These are phyloP conservation scores for Lentithecium fluviatile DNA, from an alignment of 495 filamentous ascomycete species.

Conservation along the genomic window DNA sequence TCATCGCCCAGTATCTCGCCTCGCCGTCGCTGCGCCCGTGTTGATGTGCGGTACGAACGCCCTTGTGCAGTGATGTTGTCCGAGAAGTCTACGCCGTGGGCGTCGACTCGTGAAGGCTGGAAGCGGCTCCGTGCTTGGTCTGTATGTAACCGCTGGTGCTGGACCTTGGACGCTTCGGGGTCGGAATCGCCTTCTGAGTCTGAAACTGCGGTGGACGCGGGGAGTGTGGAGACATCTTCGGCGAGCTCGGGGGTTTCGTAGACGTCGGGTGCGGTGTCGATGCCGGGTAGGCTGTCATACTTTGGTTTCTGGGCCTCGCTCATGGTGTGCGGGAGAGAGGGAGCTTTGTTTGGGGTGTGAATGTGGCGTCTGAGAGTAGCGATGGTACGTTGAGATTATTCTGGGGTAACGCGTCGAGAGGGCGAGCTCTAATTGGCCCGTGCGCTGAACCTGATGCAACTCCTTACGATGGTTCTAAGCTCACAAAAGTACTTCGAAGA, in stretches of 20 bases:
- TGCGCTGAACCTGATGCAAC: no score
- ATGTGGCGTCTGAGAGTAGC: neutral
- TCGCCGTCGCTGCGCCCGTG: constrained; percentile 53
- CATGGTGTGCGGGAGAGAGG: constrained; percentile 12
- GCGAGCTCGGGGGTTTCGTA: constrained; percentile 93
- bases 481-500: no score
- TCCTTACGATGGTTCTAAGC: no score
- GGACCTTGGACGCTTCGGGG: constrained; percentile 61
- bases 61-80: constrained; percentile 75
- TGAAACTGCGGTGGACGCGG: constrained; percentile 57
- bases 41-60: constrained; percentile 74
- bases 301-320: constrained; percentile 24
- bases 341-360: neutral
- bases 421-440: constrained; percentile 5
- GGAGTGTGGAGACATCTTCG: constrained; percentile 80
- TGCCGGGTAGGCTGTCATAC: constrained; percentile 52
- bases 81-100: constrained; percentile 75
- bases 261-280: constrained; percentile 78
- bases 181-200: constrained; percentile 49
- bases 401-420: neutral
- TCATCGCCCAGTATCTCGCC: constrained; percentile 64
- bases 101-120: constrained; percentile 69
- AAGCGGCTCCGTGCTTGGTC: constrained; percentile 79
- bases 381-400: neutral
- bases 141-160: constrained; percentile 68